Evolutionary conservation across 352 stramenopile species (phyloP).

Genomic region (Pythium periplocum): DNA sequence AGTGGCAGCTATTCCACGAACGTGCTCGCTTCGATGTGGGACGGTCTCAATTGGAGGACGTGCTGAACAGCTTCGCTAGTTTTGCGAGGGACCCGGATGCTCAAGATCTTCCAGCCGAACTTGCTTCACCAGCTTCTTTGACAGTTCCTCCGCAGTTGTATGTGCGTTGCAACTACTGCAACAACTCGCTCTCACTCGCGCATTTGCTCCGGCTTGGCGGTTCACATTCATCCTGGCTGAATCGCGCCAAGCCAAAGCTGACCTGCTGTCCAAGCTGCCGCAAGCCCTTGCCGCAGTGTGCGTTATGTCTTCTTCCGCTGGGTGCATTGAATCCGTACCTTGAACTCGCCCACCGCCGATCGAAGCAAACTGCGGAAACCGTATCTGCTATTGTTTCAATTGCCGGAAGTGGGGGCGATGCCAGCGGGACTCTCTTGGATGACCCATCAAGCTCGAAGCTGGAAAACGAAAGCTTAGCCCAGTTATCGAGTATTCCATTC

Average conservation of each 20-base stretch:
- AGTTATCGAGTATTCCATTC: slow-evolving; percentile 91
- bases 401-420: slow-evolving; percentile 17
- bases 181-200: slow-evolving; percentile 84
- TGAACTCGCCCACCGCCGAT: slow-evolving; percentile 86
- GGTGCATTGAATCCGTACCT: slow-evolving; percentile 95
- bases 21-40: slow-evolving; percentile 91
- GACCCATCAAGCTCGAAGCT: slow-evolving; percentile 44
- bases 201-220: slow-evolving; percentile 84
- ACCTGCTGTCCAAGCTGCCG: slow-evolving; percentile 90
- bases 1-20: slow-evolving; percentile 92
- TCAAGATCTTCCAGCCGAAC: slow-evolving; percentile 39
- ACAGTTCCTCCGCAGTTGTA: slow-evolving; percentile 85
- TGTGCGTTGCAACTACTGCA: slow-evolving; percentile 95
- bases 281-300: slow-evolving; percentile 91
- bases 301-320: slow-evolving; percentile 90
- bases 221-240: slow-evolving; percentile 87
- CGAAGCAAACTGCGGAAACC: slow-evolving; percentile 51
- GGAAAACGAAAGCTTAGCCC: slow-evolving; percentile 81
- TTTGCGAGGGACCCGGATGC: slow-evolving; percentile 44
- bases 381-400: slow-evolving; percentile 21
- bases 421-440: slow-evolving; percentile 38
- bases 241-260: slow-evolving; percentile 85
- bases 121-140: slow-evolving; percentile 39
- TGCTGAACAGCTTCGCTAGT: slow-evolving; percentile 72
- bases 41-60: slow-evolving; percentile 82